Conservation (phyloP, 1,284 basidiomycete genomes). For the Leccinum pachyderme region DNA sequence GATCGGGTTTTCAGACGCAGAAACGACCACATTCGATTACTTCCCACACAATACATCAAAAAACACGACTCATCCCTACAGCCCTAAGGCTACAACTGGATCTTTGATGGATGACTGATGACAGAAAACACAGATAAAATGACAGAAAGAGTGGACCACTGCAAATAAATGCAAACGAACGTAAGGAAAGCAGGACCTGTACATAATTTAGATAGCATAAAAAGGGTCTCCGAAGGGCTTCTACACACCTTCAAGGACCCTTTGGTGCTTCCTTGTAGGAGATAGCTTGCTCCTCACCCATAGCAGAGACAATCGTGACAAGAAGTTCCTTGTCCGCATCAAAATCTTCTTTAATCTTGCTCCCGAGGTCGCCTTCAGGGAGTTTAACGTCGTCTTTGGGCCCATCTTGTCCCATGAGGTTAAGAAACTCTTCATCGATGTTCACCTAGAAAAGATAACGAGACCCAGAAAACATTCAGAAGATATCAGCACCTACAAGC, state of each 20-base stretch:
- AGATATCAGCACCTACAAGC: constrained; percentile 54
- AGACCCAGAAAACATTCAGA: constrained; percentile 5
- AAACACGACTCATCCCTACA: constrained; percentile 23
- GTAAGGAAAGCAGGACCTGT: not conserved
- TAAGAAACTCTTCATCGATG: constrained; percentile 90
- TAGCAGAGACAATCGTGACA: constrained; percentile 89
- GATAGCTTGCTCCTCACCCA: constrained; percentile 92
- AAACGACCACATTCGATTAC: constrained; percentile 5
- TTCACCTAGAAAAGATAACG: constrained; percentile 54
- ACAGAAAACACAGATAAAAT: constrained; percentile 7
- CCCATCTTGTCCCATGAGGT: constrained; percentile 89
- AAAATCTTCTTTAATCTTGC: constrained; percentile 71
- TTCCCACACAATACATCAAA: constrained; percentile 8
- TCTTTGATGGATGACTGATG: too few species aligned
- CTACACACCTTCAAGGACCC: constrained; percentile 38
- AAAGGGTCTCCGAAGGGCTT: not conserved
- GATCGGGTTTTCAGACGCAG: not conserved
- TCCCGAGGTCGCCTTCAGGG: constrained; percentile 85
- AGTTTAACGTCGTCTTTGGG: constrained; percentile 96
- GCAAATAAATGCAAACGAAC: constrained; percentile 21
- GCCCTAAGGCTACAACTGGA: too few species aligned
- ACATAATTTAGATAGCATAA: not conserved
- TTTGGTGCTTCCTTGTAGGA: constrained; percentile 84
- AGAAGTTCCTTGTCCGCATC: constrained; percentile 87
- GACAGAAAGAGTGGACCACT: constrained; percentile 3